These are phyloP conservation scores for Triangularia verruculosa DNA, from an alignment of 2,329 filamentous ascomycete species.

Conservation along the genomic window DNA sequence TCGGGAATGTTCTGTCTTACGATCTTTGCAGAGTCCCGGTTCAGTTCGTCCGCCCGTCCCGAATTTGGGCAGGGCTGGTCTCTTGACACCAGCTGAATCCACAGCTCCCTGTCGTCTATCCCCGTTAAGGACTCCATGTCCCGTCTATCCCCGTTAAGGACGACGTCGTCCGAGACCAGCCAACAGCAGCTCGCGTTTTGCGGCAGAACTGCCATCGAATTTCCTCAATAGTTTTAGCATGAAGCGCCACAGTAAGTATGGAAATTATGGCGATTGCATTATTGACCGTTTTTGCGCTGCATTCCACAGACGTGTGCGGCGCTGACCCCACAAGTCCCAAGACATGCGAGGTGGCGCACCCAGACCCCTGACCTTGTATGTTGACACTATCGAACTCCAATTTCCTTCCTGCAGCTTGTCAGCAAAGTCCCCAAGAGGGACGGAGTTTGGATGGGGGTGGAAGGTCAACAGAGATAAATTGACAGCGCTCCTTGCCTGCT, in stretches of 20 bases:
- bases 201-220: background rate
- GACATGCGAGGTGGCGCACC: background rate
- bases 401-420: slow-evolving; percentile 7
- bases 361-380: slow-evolving; percentile 1
- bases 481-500: background rate
- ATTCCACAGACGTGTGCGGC: background rate
- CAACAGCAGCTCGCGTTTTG: background rate
- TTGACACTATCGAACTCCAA: slow-evolving; percentile 8
- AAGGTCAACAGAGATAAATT: slow-evolving; percentile 1
- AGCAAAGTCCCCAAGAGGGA: background rate
- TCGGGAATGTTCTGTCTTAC: background rate
- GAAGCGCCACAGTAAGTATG: background rate
- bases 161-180: background rate
- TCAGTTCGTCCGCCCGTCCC: background rate
- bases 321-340: background rate
- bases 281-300: background rate
- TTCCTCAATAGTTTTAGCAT: background rate
- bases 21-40: background rate
- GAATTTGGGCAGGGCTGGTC: background rate
- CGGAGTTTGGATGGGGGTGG: background rate
- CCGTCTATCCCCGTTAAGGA: background rate
- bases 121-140: background rate
- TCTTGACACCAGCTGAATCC: slow-evolving; percentile 1
- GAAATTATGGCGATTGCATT: background rate
- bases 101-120: background rate